Conservation (phyloP, 2,329 filamentous ascomycete genomes). For the Nothopassalora personata region DNA sequence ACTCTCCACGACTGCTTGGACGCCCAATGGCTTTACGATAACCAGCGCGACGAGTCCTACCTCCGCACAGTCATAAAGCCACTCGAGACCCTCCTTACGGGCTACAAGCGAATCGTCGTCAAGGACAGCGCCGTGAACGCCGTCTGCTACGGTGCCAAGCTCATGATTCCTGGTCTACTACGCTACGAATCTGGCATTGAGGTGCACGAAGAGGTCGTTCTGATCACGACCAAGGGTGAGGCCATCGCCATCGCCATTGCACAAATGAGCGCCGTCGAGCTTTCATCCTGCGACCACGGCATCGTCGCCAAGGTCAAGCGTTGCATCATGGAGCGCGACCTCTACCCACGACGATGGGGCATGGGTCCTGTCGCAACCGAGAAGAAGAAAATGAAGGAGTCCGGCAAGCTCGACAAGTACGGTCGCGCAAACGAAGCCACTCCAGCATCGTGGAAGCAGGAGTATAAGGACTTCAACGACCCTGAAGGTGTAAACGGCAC, state of each 20-base stretch:
- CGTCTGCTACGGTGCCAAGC: conserved; percentile 96
- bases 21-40: conserved; percentile 93
- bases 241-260: conserved; percentile 94
- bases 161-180: conserved; percentile 95
- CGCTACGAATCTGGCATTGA: conserved; percentile 90
- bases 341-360: conserved; percentile 96
- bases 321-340: conserved; percentile 98
- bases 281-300: conserved; percentile 94
- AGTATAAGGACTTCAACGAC: conserved; percentile 84
- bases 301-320: conserved; percentile 98
- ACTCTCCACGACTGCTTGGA: conserved; percentile 94
- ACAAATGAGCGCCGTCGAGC: conserved; percentile 96
- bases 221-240: conserved; percentile 99
- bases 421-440: conserved; percentile 89
- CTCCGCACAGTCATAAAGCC: conserved; percentile 87
- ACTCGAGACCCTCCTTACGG: conserved; percentile 82
- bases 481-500: conserved; percentile 30
- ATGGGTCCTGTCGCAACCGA: conserved; percentile 86
- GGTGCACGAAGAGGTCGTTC: conserved; percentile 89
- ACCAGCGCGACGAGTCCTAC: conserved; percentile 89
- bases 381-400: conserved; percentile 99
- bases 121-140: conserved; percentile 97
- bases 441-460: conserved; percentile 83
- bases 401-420: conserved; percentile 97
- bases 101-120: conserved; percentile 95